Percentiles rank a stretch among this genome's conserved stretches.
These are phyloP conservation scores for Fomitopsis palustris DNA, from an alignment of 1,284 basidiomycete genomes.

Conservation along the genomic window DNA sequence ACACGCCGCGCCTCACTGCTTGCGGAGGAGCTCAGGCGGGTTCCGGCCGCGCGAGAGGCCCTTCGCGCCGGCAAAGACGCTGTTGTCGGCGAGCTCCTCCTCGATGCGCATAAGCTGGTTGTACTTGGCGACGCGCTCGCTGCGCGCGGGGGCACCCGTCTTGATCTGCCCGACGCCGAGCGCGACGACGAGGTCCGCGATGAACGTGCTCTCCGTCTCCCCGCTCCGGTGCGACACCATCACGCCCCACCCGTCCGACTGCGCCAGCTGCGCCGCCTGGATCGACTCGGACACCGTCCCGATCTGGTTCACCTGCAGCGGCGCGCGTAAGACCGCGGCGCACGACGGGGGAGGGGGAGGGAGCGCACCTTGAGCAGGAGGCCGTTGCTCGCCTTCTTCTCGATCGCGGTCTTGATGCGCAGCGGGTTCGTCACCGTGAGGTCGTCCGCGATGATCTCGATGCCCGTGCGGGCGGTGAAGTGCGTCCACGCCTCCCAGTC, in stretches of 20 bases:
- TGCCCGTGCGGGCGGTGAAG: constrained; percentile 75
- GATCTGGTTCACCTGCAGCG: constrained; percentile 86
- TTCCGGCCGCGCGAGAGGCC: constrained; percentile 77
- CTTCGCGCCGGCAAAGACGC: constrained; percentile 73
- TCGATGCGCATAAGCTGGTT: constrained; percentile 89
- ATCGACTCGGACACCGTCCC: constrained; percentile 99
- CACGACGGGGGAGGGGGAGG: background rate
- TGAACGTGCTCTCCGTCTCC: constrained; percentile 95
- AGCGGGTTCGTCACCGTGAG: constrained; percentile 98
- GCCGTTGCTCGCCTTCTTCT: constrained; percentile 99
- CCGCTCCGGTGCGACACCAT: constrained; percentile 99
- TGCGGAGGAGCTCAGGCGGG: constrained; percentile 71
- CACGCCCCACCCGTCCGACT: constrained; percentile 97
- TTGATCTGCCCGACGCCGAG: constrained; percentile 96
- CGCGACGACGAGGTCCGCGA: constrained; percentile 95
- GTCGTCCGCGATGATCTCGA: constrained; percentile 97
- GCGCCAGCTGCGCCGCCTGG: constrained; percentile 93
- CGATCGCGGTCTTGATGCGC: constrained; percentile 98
- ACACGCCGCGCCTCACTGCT: no score
- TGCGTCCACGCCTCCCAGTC: constrained; percentile 98
- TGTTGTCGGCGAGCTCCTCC: constrained; percentile 79
- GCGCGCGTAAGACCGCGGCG: background rate
- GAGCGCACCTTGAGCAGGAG: constrained; percentile 87
- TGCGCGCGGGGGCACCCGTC: constrained; percentile 94
- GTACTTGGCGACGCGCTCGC: constrained; percentile 94